phyloP scores from a whole-genome alignment of 2,329 filamentous ascomycete genomes.

The Cladophialophora immunda region DNA sequence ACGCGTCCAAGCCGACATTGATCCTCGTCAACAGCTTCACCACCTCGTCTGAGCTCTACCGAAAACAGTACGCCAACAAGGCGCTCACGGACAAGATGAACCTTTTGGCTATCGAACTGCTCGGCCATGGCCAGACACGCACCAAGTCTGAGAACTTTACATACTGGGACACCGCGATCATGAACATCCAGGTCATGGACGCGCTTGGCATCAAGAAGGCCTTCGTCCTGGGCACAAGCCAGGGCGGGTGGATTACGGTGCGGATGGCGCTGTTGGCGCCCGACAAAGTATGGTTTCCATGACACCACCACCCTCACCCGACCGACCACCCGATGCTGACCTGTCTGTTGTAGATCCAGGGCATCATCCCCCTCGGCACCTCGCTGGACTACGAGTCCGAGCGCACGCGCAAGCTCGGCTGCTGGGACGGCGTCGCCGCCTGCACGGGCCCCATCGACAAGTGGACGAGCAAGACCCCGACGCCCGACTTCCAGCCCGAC shows the following conservation, averaged over 20 bases:
- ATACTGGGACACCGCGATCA: conserved; percentile 64
- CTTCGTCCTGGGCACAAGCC: conserved; percentile 58
- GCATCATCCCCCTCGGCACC: conserved; percentile 62
- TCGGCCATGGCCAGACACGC: conserved; percentile 61
- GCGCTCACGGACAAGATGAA: conserved; percentile 53
- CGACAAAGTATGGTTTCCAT: conserved; percentile 49
- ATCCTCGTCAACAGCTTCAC: conserved; percentile 62
- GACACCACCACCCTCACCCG: neutral
- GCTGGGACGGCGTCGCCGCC: conserved; percentile 56
- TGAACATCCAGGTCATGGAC: conserved; percentile 50
- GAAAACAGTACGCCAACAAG: conserved; percentile 49
- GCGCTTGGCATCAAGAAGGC: conserved; percentile 40
- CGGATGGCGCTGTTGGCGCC: conserved; percentile 63
- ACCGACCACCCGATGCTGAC: no score
- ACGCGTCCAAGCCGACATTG: conserved; percentile 61
- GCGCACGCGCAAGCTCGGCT: conserved; percentile 54
- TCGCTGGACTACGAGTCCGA: conserved; percentile 61
- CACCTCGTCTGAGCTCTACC: conserved; percentile 58
- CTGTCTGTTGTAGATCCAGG: conserved; percentile 52
- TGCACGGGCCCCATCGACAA: conserved; percentile 49
- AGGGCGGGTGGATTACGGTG: conserved; percentile 63
- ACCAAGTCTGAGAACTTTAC: conserved; percentile 57
- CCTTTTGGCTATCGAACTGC: conserved; percentile 62
- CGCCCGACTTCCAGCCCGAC: conserved; percentile 54
- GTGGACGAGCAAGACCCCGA: conserved; percentile 51